phyloP scores from a whole-genome alignment of 805 yeast species.

The Komagataella pseudopastoris region DNA sequence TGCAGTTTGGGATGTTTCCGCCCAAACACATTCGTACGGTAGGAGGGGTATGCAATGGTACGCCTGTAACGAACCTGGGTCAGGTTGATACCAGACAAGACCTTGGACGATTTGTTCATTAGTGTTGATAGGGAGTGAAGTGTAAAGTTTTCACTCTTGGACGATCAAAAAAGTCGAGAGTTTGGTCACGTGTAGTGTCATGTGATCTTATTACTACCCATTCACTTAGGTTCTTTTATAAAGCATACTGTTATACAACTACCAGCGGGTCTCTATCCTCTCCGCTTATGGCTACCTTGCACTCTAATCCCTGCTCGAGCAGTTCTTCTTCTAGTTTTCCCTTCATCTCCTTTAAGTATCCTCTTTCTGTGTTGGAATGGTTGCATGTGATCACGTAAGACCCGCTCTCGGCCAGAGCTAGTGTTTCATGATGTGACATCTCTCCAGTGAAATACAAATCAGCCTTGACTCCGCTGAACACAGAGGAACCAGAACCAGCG shows the following conservation, averaged over 20 bases:
- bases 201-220: neutral
- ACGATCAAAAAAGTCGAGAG: neutral
- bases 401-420: slow-evolving; percentile 59
- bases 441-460: slow-evolving; percentile 89
- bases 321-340: slow-evolving; percentile 33
- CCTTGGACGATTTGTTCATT: neutral
- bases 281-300: slow-evolving; percentile 34
- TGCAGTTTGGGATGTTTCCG: slow-evolving; percentile 24
- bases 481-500: slow-evolving; percentile 89
- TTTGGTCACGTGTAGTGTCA: neutral
- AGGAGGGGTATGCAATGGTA: slow-evolving; percentile 39
- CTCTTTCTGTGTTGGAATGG: slow-evolving; percentile 89
- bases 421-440: slow-evolving; percentile 83
- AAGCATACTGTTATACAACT: slow-evolving; percentile 1
- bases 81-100: neutral
- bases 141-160: neutral
- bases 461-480: slow-evolving; percentile 44
- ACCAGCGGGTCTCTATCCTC: slow-evolving; percentile 53
- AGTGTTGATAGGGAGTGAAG: neutral
- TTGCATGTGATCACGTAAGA: slow-evolving; percentile 65
- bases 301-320: slow-evolving; percentile 12
- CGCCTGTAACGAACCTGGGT: slow-evolving; percentile 34
- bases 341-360: slow-evolving; percentile 47
- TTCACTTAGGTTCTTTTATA: neutral
- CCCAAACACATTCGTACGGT: slow-evolving; percentile 27